Evolutionary conservation across 2,329 filamentous ascomycete genomes (phyloP).

Genomic region (Meredithiella fracta): DNA sequence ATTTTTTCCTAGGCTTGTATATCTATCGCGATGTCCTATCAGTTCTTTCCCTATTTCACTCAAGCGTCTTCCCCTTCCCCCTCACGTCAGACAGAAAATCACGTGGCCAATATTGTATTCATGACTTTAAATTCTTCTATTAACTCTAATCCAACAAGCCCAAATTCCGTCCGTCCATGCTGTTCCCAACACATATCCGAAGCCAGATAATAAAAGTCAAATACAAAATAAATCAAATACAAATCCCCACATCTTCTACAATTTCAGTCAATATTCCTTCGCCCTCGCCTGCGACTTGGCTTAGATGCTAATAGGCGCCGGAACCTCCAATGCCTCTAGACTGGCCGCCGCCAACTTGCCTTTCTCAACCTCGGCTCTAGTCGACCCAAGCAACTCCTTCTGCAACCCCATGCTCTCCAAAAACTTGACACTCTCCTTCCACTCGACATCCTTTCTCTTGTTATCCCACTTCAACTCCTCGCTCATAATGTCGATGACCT

Average conservation of each 20-base stretch:
- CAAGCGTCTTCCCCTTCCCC: too few species aligned
- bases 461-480: constrained; percentile 67
- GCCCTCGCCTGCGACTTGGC: too few species aligned
- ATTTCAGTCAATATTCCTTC: not conserved
- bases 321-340: constrained; percentile 26
- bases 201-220: not conserved
- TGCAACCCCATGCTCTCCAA: constrained; percentile 51
- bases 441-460: constrained; percentile 59
- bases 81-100: too few species aligned
- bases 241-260: not conserved
- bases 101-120: too few species aligned
- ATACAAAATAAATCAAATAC: not conserved
- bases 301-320: not conserved
- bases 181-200: not conserved
- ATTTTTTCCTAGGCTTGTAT: too few species aligned
- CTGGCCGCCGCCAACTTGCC: constrained; percentile 42
- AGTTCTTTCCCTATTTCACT: too few species aligned
- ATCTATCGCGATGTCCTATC: too few species aligned
- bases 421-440: constrained; percentile 53
- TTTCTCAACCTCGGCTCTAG: constrained; percentile 43
- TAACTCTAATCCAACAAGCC: too few species aligned
- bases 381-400: constrained; percentile 39
- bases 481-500: constrained; percentile 76
- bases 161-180: not conserved
- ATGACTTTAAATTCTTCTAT: too few species aligned